phyloP scores from a whole-genome alignment of 768 basidiomycete species.

The Pisolithus orientalis region DNA sequence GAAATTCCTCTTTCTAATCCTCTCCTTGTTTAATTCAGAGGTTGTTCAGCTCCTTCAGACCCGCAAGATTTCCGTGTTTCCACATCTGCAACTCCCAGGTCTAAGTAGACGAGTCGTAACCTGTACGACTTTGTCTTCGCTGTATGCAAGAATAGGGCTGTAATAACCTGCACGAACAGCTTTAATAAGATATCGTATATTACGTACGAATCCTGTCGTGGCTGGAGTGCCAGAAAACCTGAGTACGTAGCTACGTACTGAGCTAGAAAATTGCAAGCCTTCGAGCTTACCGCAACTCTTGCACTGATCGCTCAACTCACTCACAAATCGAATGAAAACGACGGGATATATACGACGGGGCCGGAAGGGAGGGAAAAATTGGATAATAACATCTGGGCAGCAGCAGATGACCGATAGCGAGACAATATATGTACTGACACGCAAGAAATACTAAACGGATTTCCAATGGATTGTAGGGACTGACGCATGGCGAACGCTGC shows the following conservation, averaged over 20 bases:
- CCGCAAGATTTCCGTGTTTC: background rate
- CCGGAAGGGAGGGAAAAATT: constrained; percentile 29
- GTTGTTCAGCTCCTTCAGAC: background rate
- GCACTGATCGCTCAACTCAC: background rate
- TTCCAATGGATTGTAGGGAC: constrained; percentile 48
- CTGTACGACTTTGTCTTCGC: background rate
- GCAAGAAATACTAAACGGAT: constrained; percentile 31
- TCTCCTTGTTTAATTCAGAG: background rate
- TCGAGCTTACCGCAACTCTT: constrained; percentile 2
- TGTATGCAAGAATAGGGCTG: too few species aligned
- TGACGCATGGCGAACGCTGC: constrained; percentile 51
- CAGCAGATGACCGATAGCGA: constrained; percentile 26
- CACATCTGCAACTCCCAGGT: background rate
- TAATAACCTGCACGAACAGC: too few species aligned
- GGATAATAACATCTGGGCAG: constrained; percentile 28
- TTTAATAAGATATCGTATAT: too few species aligned
- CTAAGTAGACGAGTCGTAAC: background rate
- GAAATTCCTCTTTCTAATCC: background rate
- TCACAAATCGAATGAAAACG: constrained; percentile 21
- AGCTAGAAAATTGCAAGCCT: too few species aligned
- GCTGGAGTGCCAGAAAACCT: too few species aligned
- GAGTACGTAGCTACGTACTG: too few species aligned
- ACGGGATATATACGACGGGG: constrained; percentile 42
- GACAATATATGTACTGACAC: constrained; percentile 33
- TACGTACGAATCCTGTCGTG: too few species aligned